Evolutionary conservation across 2,329 filamentous ascomycete species (phyloP).

Genomic region (Hortaea werneckii): DNA sequence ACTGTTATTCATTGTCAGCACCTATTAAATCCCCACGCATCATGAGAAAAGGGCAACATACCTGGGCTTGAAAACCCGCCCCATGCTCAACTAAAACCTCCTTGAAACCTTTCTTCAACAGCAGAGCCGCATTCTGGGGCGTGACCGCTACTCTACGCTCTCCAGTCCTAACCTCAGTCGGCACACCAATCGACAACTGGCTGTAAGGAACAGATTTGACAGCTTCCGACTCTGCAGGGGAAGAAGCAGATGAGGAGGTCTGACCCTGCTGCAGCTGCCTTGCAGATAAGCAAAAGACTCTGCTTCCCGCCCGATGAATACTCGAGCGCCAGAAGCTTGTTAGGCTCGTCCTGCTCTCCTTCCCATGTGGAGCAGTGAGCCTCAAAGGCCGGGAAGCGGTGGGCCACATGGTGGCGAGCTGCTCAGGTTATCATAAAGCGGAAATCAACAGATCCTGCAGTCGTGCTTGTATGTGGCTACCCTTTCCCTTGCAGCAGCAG

Average conservation of each 20-base stretch:
- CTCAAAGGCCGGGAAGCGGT: constrained; percentile 16
- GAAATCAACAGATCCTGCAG: too few species aligned
- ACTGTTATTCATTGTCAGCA: constrained; percentile 22
- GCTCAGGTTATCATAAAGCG: not conserved
- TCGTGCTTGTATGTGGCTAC: too few species aligned
- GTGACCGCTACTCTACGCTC: constrained; percentile 79
- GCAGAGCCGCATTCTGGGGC: constrained; percentile 68
- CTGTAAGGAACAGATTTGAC: constrained; percentile 48
- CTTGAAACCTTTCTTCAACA: constrained; percentile 77
- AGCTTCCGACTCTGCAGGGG: constrained; percentile 5
- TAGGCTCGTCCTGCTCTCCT: constrained; percentile 2
- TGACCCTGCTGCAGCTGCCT: constrained; percentile 8
- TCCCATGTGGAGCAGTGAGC: constrained; percentile 9
- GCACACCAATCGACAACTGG: constrained; percentile 66
- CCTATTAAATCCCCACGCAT: too few species aligned
- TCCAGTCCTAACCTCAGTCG: constrained; percentile 64
- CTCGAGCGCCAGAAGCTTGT: constrained; percentile 2
- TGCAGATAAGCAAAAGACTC: constrained; percentile 11
- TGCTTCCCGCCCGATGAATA: constrained; percentile 6
- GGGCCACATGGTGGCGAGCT: constrained; percentile 20
- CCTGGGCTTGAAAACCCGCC: constrained; percentile 68
- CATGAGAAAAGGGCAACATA: constrained; percentile 57
- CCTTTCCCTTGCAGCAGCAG: too few species aligned
- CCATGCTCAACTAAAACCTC: constrained; percentile 69
- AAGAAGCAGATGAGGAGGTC: constrained; percentile 4